Evolutionary conservation across 176 grass and related monocot species (phyloP).

Genomic region (Saccharum spontaneum): DNA sequence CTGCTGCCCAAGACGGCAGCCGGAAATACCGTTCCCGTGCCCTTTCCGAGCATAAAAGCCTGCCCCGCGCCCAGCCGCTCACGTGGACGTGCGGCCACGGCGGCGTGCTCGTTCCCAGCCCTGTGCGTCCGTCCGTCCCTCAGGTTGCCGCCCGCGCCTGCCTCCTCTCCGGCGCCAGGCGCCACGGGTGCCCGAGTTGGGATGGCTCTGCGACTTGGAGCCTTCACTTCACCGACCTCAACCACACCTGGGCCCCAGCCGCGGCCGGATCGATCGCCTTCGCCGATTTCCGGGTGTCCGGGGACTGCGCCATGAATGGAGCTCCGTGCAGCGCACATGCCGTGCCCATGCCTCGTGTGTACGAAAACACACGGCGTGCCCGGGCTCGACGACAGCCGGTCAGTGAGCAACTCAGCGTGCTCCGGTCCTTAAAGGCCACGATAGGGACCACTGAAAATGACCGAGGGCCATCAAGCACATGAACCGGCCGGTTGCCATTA

Average conservation of each 20-base stretch:
- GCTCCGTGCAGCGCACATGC: constrained; percentile 23
- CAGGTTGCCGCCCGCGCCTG: too few species aligned
- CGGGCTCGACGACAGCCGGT: neutral
- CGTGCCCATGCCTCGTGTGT: constrained; percentile 7
- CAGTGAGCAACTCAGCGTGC: neutral
- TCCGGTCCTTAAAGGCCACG: constrained; percentile 13
- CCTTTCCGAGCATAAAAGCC: constrained; percentile 1
- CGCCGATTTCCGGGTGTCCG: neutral
- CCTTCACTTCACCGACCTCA: neutral
- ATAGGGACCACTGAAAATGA: neutral
- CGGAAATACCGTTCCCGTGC: constrained; percentile 29
- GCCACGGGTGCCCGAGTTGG: neutral
- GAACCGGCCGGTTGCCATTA: neutral
- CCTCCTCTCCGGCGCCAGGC: neutral
- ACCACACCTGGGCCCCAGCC: neutral
- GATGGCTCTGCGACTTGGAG: neutral
- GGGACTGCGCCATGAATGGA: constrained; percentile 10
- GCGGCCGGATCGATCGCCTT: neutral
- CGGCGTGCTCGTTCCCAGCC: neutral
- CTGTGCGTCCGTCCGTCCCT: neutral
- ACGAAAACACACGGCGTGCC: neutral
- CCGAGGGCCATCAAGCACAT: neutral
- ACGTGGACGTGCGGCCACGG: neutral
- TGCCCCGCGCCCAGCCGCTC: too few species aligned
- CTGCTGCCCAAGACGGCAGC: constrained; percentile 16